A percentile compares a stretch with the other conserved stretches of the same genome.
Evolutionary conservation across 75 land plant genomes (phyloP).

Genomic region (Pinus albicaulis): DNA sequence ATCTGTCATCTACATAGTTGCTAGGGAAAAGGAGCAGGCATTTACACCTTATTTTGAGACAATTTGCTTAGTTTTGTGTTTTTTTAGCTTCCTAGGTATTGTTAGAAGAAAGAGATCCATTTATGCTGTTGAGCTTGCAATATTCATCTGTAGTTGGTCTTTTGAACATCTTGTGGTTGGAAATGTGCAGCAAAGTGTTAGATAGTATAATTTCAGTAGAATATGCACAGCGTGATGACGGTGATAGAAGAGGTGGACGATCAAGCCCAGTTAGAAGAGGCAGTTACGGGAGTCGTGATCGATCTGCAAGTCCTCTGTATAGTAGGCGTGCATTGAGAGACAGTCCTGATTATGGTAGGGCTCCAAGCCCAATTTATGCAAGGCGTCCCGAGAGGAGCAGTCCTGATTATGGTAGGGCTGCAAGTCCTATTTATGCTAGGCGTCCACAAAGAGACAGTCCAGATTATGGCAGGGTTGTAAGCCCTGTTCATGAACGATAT

Average conservation of each 20-base stretch:
- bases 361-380: slow-evolving; percentile 9
- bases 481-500: neutral
- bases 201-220: slow-evolving; percentile 89
- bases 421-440: slow-evolving; percentile 9
- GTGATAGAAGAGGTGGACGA: slow-evolving; percentile 52
- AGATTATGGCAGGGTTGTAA: slow-evolving; percentile 38
- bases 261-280: slow-evolving; percentile 24
- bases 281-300: slow-evolving; percentile 18
- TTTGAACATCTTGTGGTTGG: too few species aligned
- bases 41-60: too few species aligned
- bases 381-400: slow-evolving; percentile 8
- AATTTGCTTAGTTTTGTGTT: too few species aligned
- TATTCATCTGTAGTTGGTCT: too few species aligned
- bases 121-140: too few species aligned
- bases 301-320: slow-evolving; percentile 9
- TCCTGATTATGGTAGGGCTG: slow-evolving; percentile 25
- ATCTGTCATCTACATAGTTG: too few species aligned
- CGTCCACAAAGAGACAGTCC: slow-evolving; percentile 25
- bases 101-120: too few species aligned
- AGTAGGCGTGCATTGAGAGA: slow-evolving; percentile 7
- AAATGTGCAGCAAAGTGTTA: slow-evolving; percentile 55
- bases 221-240: slow-evolving; percentile 86
- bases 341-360: slow-evolving; percentile 32
- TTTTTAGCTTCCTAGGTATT: too few species aligned
- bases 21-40: too few species aligned